Evolutionary conservation across 2,329 filamentous ascomycete genomes (phyloP).

Genomic region (Fusarium luffae): DNA sequence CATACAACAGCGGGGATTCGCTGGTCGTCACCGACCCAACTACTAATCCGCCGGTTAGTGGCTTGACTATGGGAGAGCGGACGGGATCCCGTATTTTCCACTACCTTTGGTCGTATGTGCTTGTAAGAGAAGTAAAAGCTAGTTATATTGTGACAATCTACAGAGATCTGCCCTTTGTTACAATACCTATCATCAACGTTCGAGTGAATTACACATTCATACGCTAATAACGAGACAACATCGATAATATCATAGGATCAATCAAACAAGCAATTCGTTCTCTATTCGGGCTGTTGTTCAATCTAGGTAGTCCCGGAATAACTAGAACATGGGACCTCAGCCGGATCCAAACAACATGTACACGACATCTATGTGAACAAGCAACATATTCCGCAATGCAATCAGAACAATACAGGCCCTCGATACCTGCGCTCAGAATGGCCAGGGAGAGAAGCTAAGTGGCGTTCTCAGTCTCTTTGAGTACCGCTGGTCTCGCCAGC

Average conservation of each 20-base stretch:
- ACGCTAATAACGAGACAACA: not conserved
- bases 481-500: not conserved
- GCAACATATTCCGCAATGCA: not conserved
- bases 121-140: fast-evolving
- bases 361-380: not conserved
- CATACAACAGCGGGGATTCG: not conserved
- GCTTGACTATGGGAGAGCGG: not conserved
- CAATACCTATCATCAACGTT: not conserved
- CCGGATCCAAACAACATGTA: not conserved
- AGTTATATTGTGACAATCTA: fast-evolving
- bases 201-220: not conserved
- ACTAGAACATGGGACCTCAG: not conserved
- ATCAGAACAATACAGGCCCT: not conserved
- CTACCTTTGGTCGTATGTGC: not conserved
- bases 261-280: not conserved
- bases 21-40: not conserved
- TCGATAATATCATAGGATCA: not conserved
- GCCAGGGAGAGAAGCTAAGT: not conserved
- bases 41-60: not conserved
- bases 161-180: not conserved
- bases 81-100: not conserved
- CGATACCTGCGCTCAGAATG: not conserved
- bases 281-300: not conserved
- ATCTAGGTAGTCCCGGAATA: not conserved
- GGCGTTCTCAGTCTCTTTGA: not conserved